Conservation (phyloP, 345 rosid species). For the Heritiera littoralis region DNA sequence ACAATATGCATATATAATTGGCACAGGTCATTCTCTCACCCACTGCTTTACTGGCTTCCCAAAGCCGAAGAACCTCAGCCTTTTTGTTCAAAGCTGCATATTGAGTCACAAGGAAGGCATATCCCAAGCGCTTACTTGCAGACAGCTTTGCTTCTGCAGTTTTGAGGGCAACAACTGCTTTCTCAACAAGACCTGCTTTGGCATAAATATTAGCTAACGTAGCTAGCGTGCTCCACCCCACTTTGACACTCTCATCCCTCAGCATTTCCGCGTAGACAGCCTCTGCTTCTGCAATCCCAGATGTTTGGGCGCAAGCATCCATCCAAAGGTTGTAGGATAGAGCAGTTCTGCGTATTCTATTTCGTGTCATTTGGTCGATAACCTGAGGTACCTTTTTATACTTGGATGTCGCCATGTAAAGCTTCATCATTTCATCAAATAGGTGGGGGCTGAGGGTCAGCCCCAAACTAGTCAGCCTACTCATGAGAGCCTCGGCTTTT, state of each 20-base stretch:
- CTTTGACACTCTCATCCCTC: conserved; percentile 43
- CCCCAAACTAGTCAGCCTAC: conserved; percentile 44
- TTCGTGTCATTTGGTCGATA: conserved; percentile 50
- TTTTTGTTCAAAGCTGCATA: conserved; percentile 41
- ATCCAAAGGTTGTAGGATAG: conserved; percentile 74
- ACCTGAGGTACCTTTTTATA: conserved; percentile 52
- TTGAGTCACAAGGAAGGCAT: too few species aligned
- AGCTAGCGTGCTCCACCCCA: conserved; percentile 63
- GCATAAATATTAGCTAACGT: conserved; percentile 53
- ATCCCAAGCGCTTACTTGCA: conserved; percentile 29
- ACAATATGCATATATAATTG: conserved; percentile 22
- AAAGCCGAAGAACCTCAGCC: conserved; percentile 55
- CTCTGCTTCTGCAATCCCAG: conserved; percentile 39
- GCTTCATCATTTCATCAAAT: conserved; percentile 58
- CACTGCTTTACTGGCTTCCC: conserved; percentile 49
- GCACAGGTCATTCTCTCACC: conserved; percentile 38
- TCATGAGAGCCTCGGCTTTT: conserved; percentile 60
- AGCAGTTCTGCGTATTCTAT: conserved; percentile 49
- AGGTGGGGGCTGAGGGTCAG: conserved; percentile 48
- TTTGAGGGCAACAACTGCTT: conserved; percentile 40
- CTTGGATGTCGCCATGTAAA: conserved; percentile 42
- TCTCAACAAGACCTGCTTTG: conserved; percentile 42
- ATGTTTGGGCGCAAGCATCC: conserved; percentile 39
- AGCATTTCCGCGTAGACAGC: conserved; percentile 51
- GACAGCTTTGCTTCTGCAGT: conserved; percentile 50